A percentile compares a stretch with the other conserved stretches of the same genome.
Evolutionary conservation across 2,329 filamentous ascomycete species (phyloP).

Genomic region (Dothidotthia symphoricarpi): DNA sequence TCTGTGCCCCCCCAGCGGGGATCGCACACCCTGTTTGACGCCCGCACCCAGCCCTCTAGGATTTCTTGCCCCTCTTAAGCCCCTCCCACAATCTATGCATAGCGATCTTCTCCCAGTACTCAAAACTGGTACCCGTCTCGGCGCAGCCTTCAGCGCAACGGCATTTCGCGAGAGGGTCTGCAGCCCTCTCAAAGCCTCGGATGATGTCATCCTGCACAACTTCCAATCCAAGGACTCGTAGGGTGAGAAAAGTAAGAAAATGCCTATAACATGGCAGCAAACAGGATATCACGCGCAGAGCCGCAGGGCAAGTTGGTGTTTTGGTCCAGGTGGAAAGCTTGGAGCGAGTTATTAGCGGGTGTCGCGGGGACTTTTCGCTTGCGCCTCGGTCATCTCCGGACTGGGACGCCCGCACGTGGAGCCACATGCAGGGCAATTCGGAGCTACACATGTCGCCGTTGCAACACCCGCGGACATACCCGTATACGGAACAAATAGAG

Average conservation of each 20-base stretch:
- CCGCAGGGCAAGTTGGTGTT: not conserved
- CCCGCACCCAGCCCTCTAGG: slow-evolving; percentile 6
- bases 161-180: slow-evolving; percentile 31
- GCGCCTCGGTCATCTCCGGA: slow-evolving; percentile 19
- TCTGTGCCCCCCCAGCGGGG: no score
- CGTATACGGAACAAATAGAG: no score
- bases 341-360: slow-evolving; percentile 11
- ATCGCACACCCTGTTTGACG: slow-evolving; percentile 1
- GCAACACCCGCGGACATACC: no score
- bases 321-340: no score
- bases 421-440: slow-evolving; percentile 1
- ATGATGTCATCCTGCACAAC: slow-evolving; percentile 33
- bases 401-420: no score
- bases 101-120: slow-evolving; percentile 17
- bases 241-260: not conserved
- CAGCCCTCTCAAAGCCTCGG: slow-evolving; percentile 29
- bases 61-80: slow-evolving; percentile 9
- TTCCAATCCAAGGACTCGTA: slow-evolving; percentile 3
- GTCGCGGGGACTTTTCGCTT: slow-evolving; percentile 22
- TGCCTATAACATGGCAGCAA: no score
- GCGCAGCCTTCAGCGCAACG: slow-evolving; percentile 18
- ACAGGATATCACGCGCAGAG: slow-evolving; percentile 5
- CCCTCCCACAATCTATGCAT: slow-evolving; percentile 30
- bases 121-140: slow-evolving; percentile 9
- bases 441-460: slow-evolving; percentile 5